A percentile compares a stretch with the other conserved stretches of the same genome.
Evolutionary conservation across 2,329 filamentous ascomycete species (phyloP).

Genomic region (Neurospora sp.): DNA sequence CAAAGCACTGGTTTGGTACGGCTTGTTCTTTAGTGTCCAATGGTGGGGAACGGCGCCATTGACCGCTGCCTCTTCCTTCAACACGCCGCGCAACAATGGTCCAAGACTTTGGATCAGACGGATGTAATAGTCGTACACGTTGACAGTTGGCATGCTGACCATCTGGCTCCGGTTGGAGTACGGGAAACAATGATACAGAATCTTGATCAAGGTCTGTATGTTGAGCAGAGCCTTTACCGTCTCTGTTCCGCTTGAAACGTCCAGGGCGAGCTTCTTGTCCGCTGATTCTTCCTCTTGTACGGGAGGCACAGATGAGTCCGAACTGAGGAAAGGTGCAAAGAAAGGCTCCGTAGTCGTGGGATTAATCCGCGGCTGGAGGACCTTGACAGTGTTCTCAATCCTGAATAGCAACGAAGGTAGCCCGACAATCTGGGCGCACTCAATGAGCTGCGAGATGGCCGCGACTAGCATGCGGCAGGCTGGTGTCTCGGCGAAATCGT

Average conservation of each 20-base stretch:
- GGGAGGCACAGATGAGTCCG: constrained; percentile 24
- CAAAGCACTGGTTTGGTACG: constrained; percentile 2
- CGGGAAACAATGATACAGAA: constrained; percentile 65
- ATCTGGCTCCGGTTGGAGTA: constrained; percentile 54
- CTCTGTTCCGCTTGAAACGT: constrained; percentile 56
- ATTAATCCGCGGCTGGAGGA: constrained; percentile 54
- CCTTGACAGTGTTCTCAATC: constrained; percentile 58
- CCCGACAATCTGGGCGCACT: constrained; percentile 69
- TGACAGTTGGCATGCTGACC: constrained; percentile 63
- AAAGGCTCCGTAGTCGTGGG: constrained; percentile 48
- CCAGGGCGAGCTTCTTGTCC: constrained; percentile 27
- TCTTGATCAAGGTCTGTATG: constrained; percentile 64
- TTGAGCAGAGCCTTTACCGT: constrained; percentile 70
- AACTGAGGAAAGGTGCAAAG: constrained; percentile 56
- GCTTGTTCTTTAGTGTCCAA: constrained; percentile 35
- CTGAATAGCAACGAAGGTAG: constrained; percentile 73
- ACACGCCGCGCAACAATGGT: constrained; percentile 64
- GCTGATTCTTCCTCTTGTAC: constrained; percentile 25
- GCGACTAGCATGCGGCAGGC: constrained; percentile 62
- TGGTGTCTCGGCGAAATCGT: constrained; percentile 56
- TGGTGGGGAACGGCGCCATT: constrained; percentile 62
- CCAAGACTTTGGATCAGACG: constrained; percentile 66
- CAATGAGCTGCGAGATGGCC: constrained; percentile 68
- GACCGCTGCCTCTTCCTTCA: constrained; percentile 77
- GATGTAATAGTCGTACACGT: constrained; percentile 75